Evolutionary conservation across 1,284 basidiomycete species (phyloP).

Genomic region (Stygiomarasmius scandens): DNA sequence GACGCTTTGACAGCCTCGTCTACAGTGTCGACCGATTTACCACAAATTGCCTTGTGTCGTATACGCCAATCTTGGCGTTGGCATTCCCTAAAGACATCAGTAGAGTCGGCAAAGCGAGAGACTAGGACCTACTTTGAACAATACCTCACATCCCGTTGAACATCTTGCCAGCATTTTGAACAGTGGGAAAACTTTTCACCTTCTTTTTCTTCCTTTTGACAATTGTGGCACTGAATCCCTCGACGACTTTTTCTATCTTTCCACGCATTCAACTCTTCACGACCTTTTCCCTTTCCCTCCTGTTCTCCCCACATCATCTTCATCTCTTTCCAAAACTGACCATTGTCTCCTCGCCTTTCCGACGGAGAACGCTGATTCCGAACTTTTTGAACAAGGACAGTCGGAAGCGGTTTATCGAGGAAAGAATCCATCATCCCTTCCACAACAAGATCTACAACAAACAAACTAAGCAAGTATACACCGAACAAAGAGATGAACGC

Average conservation of each 20-base stretch:
- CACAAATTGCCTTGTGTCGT: slow-evolving; percentile 16
- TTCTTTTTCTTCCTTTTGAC: not conserved
- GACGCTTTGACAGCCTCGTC: not conserved
- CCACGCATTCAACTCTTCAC: slow-evolving; percentile 1
- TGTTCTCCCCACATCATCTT: not conserved
- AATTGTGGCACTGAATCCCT: slow-evolving; percentile 5
- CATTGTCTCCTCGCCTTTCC: not conserved
- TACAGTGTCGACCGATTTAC: not conserved
- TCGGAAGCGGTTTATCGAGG: not conserved
- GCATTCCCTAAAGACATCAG: slow-evolving; percentile 11
- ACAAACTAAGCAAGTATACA: not conserved
- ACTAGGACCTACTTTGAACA: slow-evolving; percentile 17
- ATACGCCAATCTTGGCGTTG: slow-evolving; percentile 16
- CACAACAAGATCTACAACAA: slow-evolving; percentile 13
- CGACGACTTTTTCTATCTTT: slow-evolving; percentile 2
- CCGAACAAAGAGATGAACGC: not conserved
- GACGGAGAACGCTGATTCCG: not conserved
- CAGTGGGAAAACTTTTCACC: slow-evolving; percentile 11
- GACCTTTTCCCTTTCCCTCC: not conserved
- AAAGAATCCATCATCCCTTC: slow-evolving; percentile 16
- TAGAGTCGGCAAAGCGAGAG: not conserved
- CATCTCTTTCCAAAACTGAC: not conserved
- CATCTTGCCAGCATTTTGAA: slow-evolving; percentile 9
- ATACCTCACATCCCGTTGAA: slow-evolving; percentile 13
- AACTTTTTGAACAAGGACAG: slow-evolving; percentile 1